phyloP scores from a whole-genome alignment of 2,329 filamentous ascomycete genomes.

The Ilyonectria sp. region DNA sequence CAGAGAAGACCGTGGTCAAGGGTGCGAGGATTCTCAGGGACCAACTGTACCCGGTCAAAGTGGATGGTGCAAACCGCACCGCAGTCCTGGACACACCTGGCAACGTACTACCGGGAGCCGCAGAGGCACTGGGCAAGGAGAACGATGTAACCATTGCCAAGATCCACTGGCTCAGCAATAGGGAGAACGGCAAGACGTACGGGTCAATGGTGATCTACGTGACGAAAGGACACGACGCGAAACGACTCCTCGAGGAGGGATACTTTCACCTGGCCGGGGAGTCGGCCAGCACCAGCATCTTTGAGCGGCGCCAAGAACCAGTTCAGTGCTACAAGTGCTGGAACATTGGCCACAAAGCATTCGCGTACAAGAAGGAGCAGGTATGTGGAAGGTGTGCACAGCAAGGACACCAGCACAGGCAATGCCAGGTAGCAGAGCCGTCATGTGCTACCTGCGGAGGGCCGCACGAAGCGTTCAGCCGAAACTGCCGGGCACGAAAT shows the following conservation, averaged over 20 bases:
- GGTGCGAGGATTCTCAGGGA: neutral
- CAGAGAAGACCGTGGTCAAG: neutral
- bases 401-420: constrained; percentile 3
- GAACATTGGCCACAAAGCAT: neutral
- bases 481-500: neutral
- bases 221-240: constrained; percentile 1
- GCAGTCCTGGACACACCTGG: too few species aligned
- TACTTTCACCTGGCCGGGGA: constrained; percentile 5
- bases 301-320: too few species aligned
- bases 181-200: constrained; percentile 38
- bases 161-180: constrained; percentile 45
- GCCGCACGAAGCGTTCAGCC: constrained; percentile 5
- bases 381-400: neutral
- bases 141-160: constrained; percentile 44
- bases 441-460: neutral
- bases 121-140: constrained; percentile 39
- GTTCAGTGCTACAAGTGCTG: neutral
- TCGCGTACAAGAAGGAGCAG: neutral
- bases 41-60: neutral
- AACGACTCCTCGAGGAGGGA: neutral
- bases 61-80: too few species aligned
- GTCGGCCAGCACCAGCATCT: neutral
- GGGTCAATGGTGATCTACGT: constrained; percentile 41
- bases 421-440: constrained; percentile 3
- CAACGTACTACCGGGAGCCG: constrained; percentile 15